Conservation (phyloP, 2,329 filamentous ascomycete species). For the Paraphaeosphaeria minitans region DNA sequence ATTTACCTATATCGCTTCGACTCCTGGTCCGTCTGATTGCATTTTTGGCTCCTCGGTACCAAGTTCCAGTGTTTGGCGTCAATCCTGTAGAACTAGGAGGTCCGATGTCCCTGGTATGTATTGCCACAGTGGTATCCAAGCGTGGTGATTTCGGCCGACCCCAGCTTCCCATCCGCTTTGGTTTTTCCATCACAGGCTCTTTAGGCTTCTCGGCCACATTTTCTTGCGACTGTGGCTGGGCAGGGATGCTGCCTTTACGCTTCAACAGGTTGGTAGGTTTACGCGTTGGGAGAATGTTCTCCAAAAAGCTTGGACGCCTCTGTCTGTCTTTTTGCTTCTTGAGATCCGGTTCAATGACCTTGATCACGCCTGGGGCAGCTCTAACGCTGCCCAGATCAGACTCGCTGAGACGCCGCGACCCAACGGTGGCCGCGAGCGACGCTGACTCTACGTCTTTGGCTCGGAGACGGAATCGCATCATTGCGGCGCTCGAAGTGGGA, state of each 20-base stretch:
- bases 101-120: slow-evolving; percentile 61
- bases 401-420: slow-evolving; percentile 67
- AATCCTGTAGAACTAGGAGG: slow-evolving; percentile 50
- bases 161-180: slow-evolving; percentile 50
- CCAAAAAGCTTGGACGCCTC: slow-evolving; percentile 61
- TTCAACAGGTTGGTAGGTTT: slow-evolving; percentile 54
- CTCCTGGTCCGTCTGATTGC: slow-evolving; percentile 59
- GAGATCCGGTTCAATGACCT: slow-evolving; percentile 59
- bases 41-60: slow-evolving; percentile 46
- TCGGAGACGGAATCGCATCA: slow-evolving; percentile 56
- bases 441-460: slow-evolving; percentile 59
- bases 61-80: slow-evolving; percentile 41
- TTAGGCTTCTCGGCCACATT: slow-evolving; percentile 33
- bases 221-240: slow-evolving; percentile 32
- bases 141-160: slow-evolving; percentile 49
- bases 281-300: slow-evolving; percentile 50
- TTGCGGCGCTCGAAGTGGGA: slow-evolving; percentile 60
- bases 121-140: slow-evolving; percentile 46
- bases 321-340: slow-evolving; percentile 47
- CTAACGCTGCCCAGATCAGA: slow-evolving; percentile 67
- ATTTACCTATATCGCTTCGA: slow-evolving; percentile 61
- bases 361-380: slow-evolving; percentile 65
- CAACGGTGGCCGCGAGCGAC: slow-evolving; percentile 70
- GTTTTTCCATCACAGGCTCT: slow-evolving; percentile 40
- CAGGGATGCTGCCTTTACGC: slow-evolving; percentile 51